phyloP scores from a whole-genome alignment of 441 rosid species.

The Corymbia citriodora region DNA sequence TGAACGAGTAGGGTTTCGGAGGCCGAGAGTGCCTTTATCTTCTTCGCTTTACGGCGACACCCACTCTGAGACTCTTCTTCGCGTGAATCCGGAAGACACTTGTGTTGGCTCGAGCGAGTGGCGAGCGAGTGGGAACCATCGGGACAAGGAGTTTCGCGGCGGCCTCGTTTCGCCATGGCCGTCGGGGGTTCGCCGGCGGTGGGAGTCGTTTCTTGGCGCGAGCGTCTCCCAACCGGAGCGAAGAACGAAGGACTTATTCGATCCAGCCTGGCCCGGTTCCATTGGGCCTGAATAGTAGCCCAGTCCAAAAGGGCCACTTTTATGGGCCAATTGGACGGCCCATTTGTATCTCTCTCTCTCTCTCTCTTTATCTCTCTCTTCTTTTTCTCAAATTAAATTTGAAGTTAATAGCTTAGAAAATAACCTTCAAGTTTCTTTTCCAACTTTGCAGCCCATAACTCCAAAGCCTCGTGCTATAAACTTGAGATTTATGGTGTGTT shows the following conservation, averaged over 20 bases:
- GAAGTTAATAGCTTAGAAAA: neutral
- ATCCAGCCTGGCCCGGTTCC: neutral
- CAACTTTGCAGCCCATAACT: neutral
- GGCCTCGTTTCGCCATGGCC: neutral
- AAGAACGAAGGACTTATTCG: neutral
- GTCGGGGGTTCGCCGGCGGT: neutral
- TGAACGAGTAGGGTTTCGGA: constrained; percentile 23
- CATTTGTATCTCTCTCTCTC: neutral
- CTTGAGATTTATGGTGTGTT: neutral
- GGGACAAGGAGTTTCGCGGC: neutral
- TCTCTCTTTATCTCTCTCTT: neutral
- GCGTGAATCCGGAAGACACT: neutral
- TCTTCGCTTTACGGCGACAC: constrained; percentile 7
- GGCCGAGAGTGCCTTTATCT: constrained; percentile 11
- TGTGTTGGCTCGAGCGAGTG: neutral
- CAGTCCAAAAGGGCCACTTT: neutral
- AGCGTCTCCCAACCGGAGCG: neutral
- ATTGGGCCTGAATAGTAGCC: neutral
- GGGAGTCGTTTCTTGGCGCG: neutral
- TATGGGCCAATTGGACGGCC: neutral
- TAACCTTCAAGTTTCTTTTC: neutral
- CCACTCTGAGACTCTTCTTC: neutral
- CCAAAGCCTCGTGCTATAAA: neutral
- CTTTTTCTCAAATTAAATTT: neutral
- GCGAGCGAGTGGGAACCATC: neutral